phyloP scores from a whole-genome alignment of 2,329 filamentous ascomycete genomes.

The Fusarium graminum region DNA sequence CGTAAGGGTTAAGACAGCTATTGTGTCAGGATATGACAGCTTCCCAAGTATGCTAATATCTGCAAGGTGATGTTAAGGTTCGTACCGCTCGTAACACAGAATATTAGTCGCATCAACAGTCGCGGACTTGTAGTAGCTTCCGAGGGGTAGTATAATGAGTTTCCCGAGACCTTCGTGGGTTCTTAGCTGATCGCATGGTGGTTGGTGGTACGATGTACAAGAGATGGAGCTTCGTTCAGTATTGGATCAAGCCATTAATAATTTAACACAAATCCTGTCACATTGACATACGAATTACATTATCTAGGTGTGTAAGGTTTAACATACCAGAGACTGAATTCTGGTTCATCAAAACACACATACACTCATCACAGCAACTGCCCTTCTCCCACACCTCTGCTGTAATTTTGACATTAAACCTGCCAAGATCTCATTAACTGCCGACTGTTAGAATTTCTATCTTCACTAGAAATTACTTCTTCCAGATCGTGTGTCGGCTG shows the following conservation, averaged over 20 bases:
- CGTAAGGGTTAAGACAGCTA: neutral
- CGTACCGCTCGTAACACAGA: neutral
- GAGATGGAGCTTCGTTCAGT: neutral
- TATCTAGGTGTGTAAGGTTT: neutral
- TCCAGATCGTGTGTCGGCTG: neutral
- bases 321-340: neutral
- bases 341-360: neutral
- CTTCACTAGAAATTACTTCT: neutral
- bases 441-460: neutral
- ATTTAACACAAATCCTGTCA: neutral
- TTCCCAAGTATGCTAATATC: neutral
- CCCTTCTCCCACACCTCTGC: neutral
- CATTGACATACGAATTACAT: neutral
- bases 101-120: no score
- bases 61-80: neutral
- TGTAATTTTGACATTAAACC: neutral
- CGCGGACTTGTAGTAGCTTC: no score
- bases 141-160: neutral
- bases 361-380: slow-evolving; percentile 4
- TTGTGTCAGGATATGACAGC: neutral
- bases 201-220: neutral
- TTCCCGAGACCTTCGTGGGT: neutral
- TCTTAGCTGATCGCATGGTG: neutral
- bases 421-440: neutral
- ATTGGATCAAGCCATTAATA: slow-evolving; percentile 3